A percentile compares a stretch with the other conserved stretches of the same genome.
Evolutionary conservation across 805 yeast species (phyloP).

Genomic region (Schwanniomyces vanrijiae): DNA sequence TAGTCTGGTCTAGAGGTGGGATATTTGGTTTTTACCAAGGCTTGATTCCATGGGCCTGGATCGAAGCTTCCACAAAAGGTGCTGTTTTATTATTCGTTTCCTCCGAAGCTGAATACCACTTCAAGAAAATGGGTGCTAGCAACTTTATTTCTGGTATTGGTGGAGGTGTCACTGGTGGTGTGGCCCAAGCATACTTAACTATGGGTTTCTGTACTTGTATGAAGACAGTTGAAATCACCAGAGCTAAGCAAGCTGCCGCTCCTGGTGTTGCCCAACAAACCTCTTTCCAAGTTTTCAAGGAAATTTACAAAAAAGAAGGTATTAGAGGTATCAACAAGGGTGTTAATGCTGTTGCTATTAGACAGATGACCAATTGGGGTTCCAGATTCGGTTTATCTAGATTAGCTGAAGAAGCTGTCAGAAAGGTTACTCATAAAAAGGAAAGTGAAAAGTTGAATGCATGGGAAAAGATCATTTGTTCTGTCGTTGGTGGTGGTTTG

Average conservation of each 20-base stretch:
- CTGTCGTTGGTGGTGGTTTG: slow-evolving; percentile 94
- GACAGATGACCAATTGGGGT: slow-evolving; percentile 99
- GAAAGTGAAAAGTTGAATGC: slow-evolving; percentile 63
- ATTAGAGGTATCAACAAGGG: slow-evolving; percentile 95
- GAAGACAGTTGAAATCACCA: slow-evolving; percentile 98
- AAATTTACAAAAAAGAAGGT: slow-evolving; percentile 83
- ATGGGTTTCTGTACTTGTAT: slow-evolving; percentile 99
- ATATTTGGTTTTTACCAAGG: slow-evolving; percentile 93
- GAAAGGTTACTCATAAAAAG: slow-evolving; percentile 59
- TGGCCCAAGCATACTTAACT: slow-evolving; percentile 93
- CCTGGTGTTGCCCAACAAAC: slow-evolving; percentile 67
- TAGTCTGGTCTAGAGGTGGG: slow-evolving; percentile 95
- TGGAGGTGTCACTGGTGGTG: slow-evolving; percentile 96
- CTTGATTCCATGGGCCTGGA: slow-evolving; percentile 99
- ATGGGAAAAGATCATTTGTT: slow-evolving; percentile 77
- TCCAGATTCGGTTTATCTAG: slow-evolving; percentile 93
- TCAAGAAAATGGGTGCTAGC: slow-evolving; percentile 57
- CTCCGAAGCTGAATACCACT: slow-evolving; percentile 84
- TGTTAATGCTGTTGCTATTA: slow-evolving; percentile 97
- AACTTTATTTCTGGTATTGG: slow-evolving; percentile 86
- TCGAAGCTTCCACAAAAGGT: slow-evolving; percentile 98
- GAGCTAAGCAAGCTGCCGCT: slow-evolving; percentile 68
- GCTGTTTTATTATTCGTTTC: slow-evolving; percentile 92
- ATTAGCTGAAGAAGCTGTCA: slow-evolving; percentile 84
- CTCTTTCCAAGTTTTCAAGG: slow-evolving; percentile 82